Evolutionary conservation across 208 protist genomes (phyloP), one percentile per base, ranked within the genome.

Genomic region (Angomonas ambiguus): DNA sequence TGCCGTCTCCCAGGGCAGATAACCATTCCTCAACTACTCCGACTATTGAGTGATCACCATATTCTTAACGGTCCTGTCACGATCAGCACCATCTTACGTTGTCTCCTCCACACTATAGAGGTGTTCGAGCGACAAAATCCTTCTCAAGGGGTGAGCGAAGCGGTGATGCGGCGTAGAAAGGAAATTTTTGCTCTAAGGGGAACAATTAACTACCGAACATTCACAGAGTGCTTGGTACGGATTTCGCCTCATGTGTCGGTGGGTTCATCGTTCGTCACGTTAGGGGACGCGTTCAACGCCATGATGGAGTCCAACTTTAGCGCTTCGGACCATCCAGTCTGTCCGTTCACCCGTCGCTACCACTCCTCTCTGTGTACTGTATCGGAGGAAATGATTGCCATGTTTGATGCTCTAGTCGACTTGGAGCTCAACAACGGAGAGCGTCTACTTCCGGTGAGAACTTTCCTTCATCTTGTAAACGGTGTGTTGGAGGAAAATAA

Each of bases 171-270:
- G 34, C 48, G 32, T 41, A 33, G 51, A 8, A 45, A 71, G 42
- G 58, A 32, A 28, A 65, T 89, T 45, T 65, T 76, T 62, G 35
- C 62, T 0, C 63, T 84, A 3, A 67, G 80, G 0, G 85, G 85
- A 4, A 71, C 45, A 24, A 32, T 96, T 8, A 87, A 86, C 74
- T 97, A 92, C 64, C 68, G 87, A 10, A 80, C 89, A 56, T 97
- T 94, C 74, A 77, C 80, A 31, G 89, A 97, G 76, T 71, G 70
- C 57, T 65, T 94, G 25, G 69, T 97, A 10, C 85, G 92, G 8
- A 60, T 95, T 0, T 65, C 83, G 24, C 62, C 77, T 45, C 33
- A 67, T 13, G 83, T 85, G 51, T 85, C 69, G 53, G 74, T 81
- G 31, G 86, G 84, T 0, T 60, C 70, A 4, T 58, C 48, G 1